phyloP scores from a whole-genome alignment of 306 rosid species.

The Luffa aegyptiaca region DNA sequence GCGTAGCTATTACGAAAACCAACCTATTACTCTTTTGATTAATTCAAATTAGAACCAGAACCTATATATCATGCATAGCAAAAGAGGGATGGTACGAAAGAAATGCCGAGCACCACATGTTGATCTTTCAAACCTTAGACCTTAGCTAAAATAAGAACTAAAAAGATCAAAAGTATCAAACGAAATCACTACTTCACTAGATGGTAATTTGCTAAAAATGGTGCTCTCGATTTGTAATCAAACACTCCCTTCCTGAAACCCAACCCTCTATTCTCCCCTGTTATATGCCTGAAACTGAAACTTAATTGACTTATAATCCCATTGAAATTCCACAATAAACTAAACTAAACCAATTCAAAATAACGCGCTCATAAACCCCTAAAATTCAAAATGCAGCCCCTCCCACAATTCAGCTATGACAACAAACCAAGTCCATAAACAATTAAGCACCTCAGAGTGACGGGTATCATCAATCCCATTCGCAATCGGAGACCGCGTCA shows the following conservation, averaged over 20 bases:
- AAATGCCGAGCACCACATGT: neutral
- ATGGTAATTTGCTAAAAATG: neutral
- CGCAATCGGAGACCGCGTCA: conserved; percentile 31
- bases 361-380: neutral
- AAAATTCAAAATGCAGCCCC: conserved; percentile 7
- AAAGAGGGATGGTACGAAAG: neutral
- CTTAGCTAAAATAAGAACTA: neutral
- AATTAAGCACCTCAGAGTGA: conserved; percentile 42
- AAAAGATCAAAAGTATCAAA: neutral
- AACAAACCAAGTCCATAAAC: neutral
- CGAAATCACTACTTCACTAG: neutral
- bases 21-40: neutral
- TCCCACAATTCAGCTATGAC: neutral
- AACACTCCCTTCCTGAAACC: neutral
- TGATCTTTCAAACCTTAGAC: neutral
- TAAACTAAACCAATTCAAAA: neutral
- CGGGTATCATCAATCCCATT: conserved; percentile 42
- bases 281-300: neutral
- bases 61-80: neutral
- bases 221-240: neutral
- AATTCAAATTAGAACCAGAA: neutral
- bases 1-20: neutral
- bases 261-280: neutral
- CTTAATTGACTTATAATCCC: neutral
- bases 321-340: neutral